Evolutionary conservation across 345 rosid genomes (phyloP), one percentile per base, ranked within the genome.

Genomic region (Microcos paniculata): DNA sequence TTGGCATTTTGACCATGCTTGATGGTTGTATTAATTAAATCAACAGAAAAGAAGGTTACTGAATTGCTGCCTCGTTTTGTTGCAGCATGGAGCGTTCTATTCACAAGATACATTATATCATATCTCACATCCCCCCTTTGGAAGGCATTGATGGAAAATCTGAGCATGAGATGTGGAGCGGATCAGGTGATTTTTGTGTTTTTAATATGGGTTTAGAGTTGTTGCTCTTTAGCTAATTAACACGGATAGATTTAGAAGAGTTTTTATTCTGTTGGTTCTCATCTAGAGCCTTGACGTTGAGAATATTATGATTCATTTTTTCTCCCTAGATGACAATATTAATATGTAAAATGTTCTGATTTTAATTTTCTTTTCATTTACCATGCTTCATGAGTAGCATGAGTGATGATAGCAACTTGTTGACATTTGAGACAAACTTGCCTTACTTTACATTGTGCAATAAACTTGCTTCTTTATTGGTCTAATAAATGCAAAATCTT

Each of bases 81-180:
- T 85, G 80, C 89, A 91, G 99, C 81, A 45, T 79, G 71, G 88
- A 89, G 76, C 81, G 31, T 69, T 79, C 84, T 56, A 75, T 90
- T 83, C 80, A 67, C 82, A 88, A 75, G 70, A 81, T 91, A 49
- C 87, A 91, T 86, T 74, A 82, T 72, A 81, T 88, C 49, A 57
- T 93, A 76, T 89, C 94, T 21, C 84, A 70, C 55, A 78, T 85
- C 57, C 91, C 98, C 76, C 82, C 89, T 55, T 76, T 68, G 19
- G 87, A 84, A 46, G 83, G 83, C 71, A 77, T 48, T 57, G 82
- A 80, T 59, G 88, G 80, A 67, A 83, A 78, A 38, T 80, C 91
- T 62, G 73, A 85, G 24, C 18, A 68, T 70, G 93, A 88, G 83
- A 90, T 91, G 91, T 95, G 99, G 99, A 87, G 96, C 83, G 86